phyloP scores from a whole-genome alignment of 1,284 basidiomycete species.

The Mycena citricolor region DNA sequence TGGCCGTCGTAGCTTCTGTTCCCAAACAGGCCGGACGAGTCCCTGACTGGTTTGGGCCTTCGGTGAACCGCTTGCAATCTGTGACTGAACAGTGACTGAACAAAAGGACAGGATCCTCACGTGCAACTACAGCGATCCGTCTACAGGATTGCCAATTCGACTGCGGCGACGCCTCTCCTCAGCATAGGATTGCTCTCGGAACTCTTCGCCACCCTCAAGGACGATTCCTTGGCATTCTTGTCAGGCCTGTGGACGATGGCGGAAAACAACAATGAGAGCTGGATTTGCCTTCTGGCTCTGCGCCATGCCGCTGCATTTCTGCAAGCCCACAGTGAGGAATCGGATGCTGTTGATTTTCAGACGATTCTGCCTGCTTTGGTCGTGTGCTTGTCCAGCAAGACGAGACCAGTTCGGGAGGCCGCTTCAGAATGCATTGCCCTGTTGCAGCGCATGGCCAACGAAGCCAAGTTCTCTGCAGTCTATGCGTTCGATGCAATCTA shows the following conservation, averaged over 20 bases:
- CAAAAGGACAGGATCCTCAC: conserved; percentile 41
- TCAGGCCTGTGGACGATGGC: conserved; percentile 60
- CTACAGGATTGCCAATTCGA: conserved; percentile 64
- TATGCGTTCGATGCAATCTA: conserved; percentile 87
- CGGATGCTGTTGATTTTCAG: conserved; percentile 79
- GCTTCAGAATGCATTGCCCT: conserved; percentile 65
- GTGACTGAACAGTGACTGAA: too few species aligned
- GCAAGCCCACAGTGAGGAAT: conserved; percentile 59
- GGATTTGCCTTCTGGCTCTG: conserved; percentile 46
- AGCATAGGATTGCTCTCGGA: conserved; percentile 58
- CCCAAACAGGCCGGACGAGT: conserved; percentile 41
- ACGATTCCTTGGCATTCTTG: conserved; percentile 81
- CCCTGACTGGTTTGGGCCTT: conserved; percentile 46
- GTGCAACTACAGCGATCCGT: conserved; percentile 56
- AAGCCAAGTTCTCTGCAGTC: conserved; percentile 53
- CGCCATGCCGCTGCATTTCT: conserved; percentile 75
- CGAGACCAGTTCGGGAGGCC: conserved; percentile 58
- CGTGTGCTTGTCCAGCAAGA: conserved; percentile 57
- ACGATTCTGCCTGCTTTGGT: conserved; percentile 79
- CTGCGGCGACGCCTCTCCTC: conserved; percentile 43
- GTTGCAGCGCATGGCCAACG: conserved; percentile 40
- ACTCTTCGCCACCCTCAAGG: conserved; percentile 69
- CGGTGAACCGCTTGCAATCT: too few species aligned
- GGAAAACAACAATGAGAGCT: conserved; percentile 26
- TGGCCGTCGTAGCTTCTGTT: conserved; percentile 49